Evolutionary conservation across 352 stramenopile genomes (phyloP).

Genomic region (Thalassiosira gravida): DNA sequence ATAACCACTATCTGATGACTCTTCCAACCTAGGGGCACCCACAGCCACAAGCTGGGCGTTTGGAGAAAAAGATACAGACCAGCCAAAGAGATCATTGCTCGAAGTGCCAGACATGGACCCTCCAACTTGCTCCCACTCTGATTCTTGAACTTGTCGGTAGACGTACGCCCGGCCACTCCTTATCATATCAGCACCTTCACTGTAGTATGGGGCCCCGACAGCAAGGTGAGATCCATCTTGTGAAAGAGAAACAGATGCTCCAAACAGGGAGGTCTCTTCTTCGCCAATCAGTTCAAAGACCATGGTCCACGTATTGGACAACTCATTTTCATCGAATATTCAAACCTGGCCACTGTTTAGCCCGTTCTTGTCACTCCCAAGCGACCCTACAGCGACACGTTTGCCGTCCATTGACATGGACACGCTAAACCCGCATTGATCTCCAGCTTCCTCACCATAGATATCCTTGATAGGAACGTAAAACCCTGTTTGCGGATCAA

Average conservation of each 20-base stretch:
- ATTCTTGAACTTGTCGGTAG: slow-evolving; percentile 43
- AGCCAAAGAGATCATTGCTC: slow-evolving; percentile 54
- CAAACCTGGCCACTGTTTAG: slow-evolving; percentile 55
- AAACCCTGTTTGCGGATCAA: slow-evolving; percentile 33
- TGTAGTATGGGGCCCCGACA: slow-evolving; percentile 59
- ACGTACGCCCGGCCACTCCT: slow-evolving; percentile 53
- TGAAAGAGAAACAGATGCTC: slow-evolving; percentile 62
- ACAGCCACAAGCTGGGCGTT: slow-evolving; percentile 37
- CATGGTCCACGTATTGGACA: slow-evolving; percentile 35
- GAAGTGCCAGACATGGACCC: slow-evolving; percentile 29
- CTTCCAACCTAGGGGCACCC: slow-evolving; percentile 39
- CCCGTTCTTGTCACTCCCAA: slow-evolving; percentile 55
- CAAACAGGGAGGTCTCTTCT: slow-evolving; percentile 49
- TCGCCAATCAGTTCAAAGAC: slow-evolving; percentile 46
- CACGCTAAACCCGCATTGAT: slow-evolving; percentile 65
- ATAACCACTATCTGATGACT: slow-evolving; percentile 42
- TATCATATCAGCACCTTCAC: slow-evolving; percentile 30
- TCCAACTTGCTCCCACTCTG: slow-evolving; percentile 42
- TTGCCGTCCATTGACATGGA: slow-evolving; percentile 59
- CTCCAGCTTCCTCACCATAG: slow-evolving; percentile 51
- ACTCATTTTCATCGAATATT: slow-evolving; percentile 57
- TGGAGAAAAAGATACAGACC: slow-evolving; percentile 54
- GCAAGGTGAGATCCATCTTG: slow-evolving; percentile 49
- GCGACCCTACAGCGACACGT: slow-evolving; percentile 48
- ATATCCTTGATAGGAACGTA: slow-evolving; percentile 48